These are phyloP conservation scores for Neckera pumila DNA, from an alignment of 225 moss, liverwort and hornwort species.

Conservation along the genomic window DNA sequence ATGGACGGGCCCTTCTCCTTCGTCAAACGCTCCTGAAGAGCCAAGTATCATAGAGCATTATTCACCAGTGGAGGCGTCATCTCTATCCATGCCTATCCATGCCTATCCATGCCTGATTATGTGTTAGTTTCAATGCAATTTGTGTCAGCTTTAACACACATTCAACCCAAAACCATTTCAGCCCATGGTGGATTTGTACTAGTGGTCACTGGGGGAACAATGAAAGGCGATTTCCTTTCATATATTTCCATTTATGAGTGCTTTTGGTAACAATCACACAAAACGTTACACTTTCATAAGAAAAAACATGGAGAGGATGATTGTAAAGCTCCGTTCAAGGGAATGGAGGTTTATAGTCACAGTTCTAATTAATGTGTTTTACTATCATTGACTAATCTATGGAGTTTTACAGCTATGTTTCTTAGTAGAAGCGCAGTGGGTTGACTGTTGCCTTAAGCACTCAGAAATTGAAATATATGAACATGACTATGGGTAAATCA, in stretches of 20 bases:
- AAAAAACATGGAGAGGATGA: not conserved
- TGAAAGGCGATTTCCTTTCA: not conserved
- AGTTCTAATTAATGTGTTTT: too few relatives aligned
- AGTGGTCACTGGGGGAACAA: not conserved
- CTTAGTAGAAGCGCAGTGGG: not conserved
- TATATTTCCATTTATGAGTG: not conserved
- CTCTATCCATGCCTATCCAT: not conserved
- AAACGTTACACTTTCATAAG: not conserved
- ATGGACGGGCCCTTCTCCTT: constrained; percentile 66
- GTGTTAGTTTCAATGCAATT: not conserved
- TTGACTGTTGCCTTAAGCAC: not conserved
- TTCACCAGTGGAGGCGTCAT: not conserved
- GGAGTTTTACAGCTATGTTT: not conserved
- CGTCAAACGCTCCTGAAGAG: constrained; percentile 53
- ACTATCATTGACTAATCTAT: not conserved
- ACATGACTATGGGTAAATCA: not conserved
- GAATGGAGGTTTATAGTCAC: not conserved
- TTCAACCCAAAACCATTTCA: not conserved
- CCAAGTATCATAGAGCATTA: not conserved
- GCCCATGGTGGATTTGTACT: not conserved
- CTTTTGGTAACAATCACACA: not conserved
- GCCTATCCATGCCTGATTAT: not conserved
- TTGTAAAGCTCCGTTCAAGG: not conserved
- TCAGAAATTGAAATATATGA: not conserved
- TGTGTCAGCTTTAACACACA: not conserved